Evolutionary conservation across 306 rosid genomes (phyloP).

Genomic region (Myrica gale): DNA sequence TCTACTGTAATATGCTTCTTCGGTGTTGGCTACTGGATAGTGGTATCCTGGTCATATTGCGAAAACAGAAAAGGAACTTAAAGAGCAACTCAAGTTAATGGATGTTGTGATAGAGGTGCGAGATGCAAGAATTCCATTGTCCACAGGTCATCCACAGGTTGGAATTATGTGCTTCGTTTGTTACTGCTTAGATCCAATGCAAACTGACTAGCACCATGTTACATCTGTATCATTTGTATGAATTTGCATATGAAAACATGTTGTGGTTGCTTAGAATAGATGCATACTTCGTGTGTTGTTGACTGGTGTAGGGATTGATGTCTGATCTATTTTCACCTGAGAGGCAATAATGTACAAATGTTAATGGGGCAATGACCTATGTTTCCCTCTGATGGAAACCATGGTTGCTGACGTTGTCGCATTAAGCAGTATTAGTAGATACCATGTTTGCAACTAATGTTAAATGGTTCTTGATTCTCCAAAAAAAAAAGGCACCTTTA

Average conservation of each 20-base stretch:
- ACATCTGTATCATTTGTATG: background rate
- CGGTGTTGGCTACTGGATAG: constrained; percentile 43
- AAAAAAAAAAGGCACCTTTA: background rate
- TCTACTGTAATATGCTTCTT: constrained; percentile 26
- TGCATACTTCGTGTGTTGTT: background rate
- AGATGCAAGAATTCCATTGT: constrained; percentile 86
- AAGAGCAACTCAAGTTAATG: constrained; percentile 81
- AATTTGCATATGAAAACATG: background rate
- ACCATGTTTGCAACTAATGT: background rate
- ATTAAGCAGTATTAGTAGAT: background rate
- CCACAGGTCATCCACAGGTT: constrained; percentile 94
- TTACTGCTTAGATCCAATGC: background rate
- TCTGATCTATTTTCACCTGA: background rate
- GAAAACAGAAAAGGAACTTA: constrained; percentile 88
- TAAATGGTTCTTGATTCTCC: constrained; percentile 11
- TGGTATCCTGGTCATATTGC: constrained; percentile 99
- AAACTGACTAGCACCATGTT: background rate
- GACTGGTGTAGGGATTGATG: background rate
- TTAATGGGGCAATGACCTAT: no score
- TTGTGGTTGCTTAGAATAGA: background rate
- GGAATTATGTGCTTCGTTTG: background rate
- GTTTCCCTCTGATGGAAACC: background rate
- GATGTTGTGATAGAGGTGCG: constrained; percentile 95
- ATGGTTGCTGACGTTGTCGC: background rate
- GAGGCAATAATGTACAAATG: background rate